Evolutionary conservation across 441 rosid genomes (phyloP).

Genomic region (Populus hybrid): DNA sequence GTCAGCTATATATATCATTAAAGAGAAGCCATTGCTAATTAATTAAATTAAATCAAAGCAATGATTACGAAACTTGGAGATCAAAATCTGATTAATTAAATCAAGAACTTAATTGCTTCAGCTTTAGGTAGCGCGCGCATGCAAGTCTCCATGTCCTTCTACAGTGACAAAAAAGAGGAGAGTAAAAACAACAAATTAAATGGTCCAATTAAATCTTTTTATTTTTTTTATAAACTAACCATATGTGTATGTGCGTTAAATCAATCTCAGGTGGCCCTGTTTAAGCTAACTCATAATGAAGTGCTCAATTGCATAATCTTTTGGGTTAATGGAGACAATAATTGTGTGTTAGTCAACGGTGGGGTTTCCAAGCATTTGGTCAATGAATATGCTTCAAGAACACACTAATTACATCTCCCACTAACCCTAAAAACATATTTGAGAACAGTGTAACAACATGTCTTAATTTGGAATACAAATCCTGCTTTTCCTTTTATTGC

Average conservation of each 20-base stretch:
- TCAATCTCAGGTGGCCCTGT: neutral
- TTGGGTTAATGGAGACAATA: constrained; percentile 20
- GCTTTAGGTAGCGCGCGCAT: neutral
- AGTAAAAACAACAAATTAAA: neutral
- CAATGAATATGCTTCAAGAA: constrained; percentile 11
- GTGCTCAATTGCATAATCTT: constrained; percentile 20
- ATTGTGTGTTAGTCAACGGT: constrained; percentile 16
- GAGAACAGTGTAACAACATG: neutral
- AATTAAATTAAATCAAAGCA: neutral
- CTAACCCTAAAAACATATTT: neutral
- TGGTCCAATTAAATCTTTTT: neutral
- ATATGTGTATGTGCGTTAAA: neutral
- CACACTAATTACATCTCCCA: constrained; percentile 10
- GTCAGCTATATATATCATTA: neutral
- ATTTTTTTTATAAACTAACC: too few species aligned
- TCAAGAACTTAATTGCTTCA: neutral
- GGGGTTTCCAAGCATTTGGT: constrained; percentile 7
- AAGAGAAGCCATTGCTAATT: neutral
- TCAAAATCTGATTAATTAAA: neutral
- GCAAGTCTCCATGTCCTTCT: neutral
- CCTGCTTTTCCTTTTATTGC: neutral
- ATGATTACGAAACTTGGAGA: too few species aligned
- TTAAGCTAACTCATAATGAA: constrained; percentile 15
- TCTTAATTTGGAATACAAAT: neutral
- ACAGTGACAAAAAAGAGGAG: neutral